Evolutionary conservation across 2,329 filamentous ascomycete genomes (phyloP).

Genomic region (Penicillium sp.): DNA sequence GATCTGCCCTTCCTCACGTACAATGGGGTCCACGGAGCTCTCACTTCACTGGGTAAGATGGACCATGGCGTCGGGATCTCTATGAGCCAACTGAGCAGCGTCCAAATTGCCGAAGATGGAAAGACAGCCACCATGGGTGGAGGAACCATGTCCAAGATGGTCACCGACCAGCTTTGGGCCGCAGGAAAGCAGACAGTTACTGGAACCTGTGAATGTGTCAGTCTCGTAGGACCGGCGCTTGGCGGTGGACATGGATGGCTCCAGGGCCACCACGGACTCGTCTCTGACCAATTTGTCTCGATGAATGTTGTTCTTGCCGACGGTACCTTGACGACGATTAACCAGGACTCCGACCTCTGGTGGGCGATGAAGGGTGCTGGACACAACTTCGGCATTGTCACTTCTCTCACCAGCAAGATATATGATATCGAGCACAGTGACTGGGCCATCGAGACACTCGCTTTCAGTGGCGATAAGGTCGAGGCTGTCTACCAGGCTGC

Average conservation of each 20-base stretch:
- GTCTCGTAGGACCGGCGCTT: slow-evolving; percentile 43
- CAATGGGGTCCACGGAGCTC: slow-evolving; percentile 47
- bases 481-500: slow-evolving; percentile 42
- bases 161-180: slow-evolving; percentile 45
- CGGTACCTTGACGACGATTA: slow-evolving; percentile 37
- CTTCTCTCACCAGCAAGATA: slow-evolving; percentile 41
- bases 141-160: slow-evolving; percentile 40
- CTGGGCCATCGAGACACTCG: slow-evolving; percentile 38
- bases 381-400: slow-evolving; percentile 53
- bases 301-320: slow-evolving; percentile 47
- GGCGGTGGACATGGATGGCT: slow-evolving; percentile 52
- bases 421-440: slow-evolving; percentile 35
- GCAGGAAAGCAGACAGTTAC: slow-evolving; percentile 46
- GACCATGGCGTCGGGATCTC: slow-evolving; percentile 46
- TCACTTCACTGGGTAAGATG: slow-evolving; percentile 44
- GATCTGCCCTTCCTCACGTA: slow-evolving; percentile 46
- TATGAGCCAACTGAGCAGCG: slow-evolving; percentile 38
- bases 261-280: slow-evolving; percentile 47
- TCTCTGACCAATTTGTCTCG: slow-evolving; percentile 47
- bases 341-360: slow-evolving; percentile 43
- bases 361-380: slow-evolving; percentile 52
- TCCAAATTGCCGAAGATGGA: slow-evolving; percentile 34
- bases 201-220: slow-evolving; percentile 47
- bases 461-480: slow-evolving; percentile 44
- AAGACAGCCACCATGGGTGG: slow-evolving; percentile 44